Conservation (phyloP, 2,329 filamentous ascomycete species). For the Neofusicoccum laricinum region DNA sequence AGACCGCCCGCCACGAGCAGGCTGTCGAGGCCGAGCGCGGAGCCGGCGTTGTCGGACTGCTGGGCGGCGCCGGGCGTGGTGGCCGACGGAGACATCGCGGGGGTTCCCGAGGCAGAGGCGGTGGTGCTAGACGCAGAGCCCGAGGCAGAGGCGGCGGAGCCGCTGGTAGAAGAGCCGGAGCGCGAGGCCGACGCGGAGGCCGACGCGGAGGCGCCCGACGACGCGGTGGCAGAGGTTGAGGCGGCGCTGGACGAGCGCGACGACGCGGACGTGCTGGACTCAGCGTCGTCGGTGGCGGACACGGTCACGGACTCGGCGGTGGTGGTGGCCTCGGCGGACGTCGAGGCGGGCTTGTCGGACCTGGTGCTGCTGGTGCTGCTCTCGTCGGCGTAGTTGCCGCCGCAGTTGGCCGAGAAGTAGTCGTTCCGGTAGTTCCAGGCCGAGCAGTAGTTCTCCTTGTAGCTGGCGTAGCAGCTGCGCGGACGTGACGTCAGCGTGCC, state of each 20-base stretch:
- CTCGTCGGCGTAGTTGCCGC: background rate
- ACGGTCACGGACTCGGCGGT: background rate
- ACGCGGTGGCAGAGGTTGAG: background rate
- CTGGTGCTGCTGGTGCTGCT: background rate
- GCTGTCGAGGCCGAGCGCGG: background rate
- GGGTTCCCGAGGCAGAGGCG: background rate
- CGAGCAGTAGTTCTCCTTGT: slow-evolving; percentile 6
- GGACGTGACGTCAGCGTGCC: background rate
- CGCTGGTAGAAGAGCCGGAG: background rate
- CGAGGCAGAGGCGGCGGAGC: background rate
- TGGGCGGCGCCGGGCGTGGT: background rate
- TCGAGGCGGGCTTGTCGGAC: background rate
- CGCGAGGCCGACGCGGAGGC: background rate
- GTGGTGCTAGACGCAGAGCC: background rate
- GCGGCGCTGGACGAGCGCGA: background rate
- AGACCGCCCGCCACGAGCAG: slow-evolving; percentile 5
- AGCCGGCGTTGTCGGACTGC: background rate
- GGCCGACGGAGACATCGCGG: too few relatives aligned
- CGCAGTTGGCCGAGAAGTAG: slow-evolving; percentile 12
- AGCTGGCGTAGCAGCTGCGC: background rate
- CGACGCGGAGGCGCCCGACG: background rate
- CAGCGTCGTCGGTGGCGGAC: background rate
- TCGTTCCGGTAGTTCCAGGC: slow-evolving; percentile 4
- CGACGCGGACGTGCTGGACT: background rate
- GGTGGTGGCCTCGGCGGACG: slow-evolving; percentile 3